Conservation (phyloP, 2,329 filamentous ascomycete genomes). For the Malbranchea zuffiana region DNA sequence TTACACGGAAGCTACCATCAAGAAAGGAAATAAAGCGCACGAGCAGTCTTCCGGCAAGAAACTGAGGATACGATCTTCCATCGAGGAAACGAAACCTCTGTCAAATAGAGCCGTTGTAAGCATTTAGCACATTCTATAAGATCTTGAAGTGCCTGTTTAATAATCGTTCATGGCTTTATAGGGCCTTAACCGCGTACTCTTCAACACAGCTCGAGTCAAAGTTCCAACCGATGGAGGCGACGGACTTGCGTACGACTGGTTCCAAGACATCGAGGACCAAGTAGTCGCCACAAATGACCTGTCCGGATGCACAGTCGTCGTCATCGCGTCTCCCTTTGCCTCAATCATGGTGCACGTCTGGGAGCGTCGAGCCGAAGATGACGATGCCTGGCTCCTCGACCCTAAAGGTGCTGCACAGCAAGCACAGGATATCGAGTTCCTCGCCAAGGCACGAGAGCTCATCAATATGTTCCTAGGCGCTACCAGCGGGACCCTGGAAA, state of each 20-base stretch:
- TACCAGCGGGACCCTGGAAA: neutral
- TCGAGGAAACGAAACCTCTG: too few relatives aligned
- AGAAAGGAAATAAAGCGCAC: too few relatives aligned
- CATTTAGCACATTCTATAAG: neutral
- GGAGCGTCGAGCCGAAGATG: neutral
- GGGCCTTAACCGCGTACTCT: neutral
- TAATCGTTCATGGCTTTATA: too few relatives aligned
- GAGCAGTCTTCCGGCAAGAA: too few relatives aligned
- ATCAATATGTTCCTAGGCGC: neutral
- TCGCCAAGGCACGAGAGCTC: neutral
- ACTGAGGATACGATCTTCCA: too few relatives aligned
- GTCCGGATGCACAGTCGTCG: constrained; percentile 1
- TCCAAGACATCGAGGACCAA: neutral
- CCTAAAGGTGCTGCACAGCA: neutral
- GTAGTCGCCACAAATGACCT: neutral
- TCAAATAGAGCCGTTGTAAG: too few relatives aligned
- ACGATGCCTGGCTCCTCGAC: neutral
- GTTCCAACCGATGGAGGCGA: neutral
- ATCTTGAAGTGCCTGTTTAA: neutral
- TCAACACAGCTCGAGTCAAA: neutral
- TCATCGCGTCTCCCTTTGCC: constrained; percentile 1
- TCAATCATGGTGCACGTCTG: neutral
- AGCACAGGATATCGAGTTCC: neutral
- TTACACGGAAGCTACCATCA: too few relatives aligned
- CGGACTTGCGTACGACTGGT: neutral